phyloP scores from a whole-genome alignment of 768 basidiomycete genomes.

The Hericium erinaceus region DNA sequence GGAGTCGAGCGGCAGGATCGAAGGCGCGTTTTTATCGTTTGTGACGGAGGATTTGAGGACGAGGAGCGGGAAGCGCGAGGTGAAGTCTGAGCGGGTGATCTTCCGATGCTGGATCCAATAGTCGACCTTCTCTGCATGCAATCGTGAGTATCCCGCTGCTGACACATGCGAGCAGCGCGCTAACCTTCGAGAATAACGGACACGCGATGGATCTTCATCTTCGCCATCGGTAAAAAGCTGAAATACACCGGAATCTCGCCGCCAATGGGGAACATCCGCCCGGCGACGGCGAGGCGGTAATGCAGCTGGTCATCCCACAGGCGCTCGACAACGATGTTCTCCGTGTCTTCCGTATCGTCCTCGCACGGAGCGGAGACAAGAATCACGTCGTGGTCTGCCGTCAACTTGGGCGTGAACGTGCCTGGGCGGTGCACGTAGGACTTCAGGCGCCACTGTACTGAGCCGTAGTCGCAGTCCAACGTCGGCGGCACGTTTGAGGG shows the following conservation, averaged over 20 bases:
- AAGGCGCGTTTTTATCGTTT: slow-evolving; percentile 23
- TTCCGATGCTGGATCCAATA: slow-evolving; percentile 66
- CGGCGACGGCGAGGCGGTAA: slow-evolving; percentile 68
- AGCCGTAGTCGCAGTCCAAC: slow-evolving; percentile 64
- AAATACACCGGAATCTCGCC: slow-evolving; percentile 73
- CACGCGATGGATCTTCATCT: slow-evolving; percentile 73
- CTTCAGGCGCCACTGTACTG: slow-evolving; percentile 69
- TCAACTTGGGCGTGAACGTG: slow-evolving; percentile 63
- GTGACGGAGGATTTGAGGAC: slow-evolving; percentile 49
- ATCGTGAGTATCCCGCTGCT: background rate
- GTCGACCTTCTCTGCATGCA: slow-evolving; percentile 62
- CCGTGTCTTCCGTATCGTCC: slow-evolving; percentile 77
- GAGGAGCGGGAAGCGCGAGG: slow-evolving; percentile 52
- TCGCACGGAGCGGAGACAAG: slow-evolving; percentile 72
- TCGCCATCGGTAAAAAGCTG: slow-evolving; percentile 74
- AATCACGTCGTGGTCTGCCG: slow-evolving; percentile 59
- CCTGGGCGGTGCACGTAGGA: slow-evolving; percentile 82
- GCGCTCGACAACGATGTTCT: slow-evolving; percentile 74
- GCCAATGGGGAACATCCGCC: slow-evolving; percentile 75
- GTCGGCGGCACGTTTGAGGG: slow-evolving; percentile 74
- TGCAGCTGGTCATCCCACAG: slow-evolving; percentile 87
- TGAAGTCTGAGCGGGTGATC: slow-evolving; percentile 60
- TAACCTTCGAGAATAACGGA: slow-evolving; percentile 73
- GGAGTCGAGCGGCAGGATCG: slow-evolving; percentile 72
- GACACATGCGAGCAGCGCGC: slow-evolving; percentile 12